These are phyloP conservation scores for Pouteria glomerata DNA, from an alignment of 148 eudicot genomes.

Conservation along the genomic window DNA sequence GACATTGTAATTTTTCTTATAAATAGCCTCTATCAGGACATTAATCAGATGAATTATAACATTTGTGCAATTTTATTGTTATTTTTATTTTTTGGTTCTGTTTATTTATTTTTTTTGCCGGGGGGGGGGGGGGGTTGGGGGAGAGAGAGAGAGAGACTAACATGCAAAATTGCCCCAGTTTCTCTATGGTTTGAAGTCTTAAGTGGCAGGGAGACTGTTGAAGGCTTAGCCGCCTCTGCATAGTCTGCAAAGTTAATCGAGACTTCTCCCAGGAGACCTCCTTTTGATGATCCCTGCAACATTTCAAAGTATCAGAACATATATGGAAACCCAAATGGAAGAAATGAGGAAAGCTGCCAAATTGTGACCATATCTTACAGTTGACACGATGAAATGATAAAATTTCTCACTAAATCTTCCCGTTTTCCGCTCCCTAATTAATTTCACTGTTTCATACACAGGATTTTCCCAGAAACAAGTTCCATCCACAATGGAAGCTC, in stretches of 20 bases:
- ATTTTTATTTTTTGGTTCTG: no score
- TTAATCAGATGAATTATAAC: background rate
- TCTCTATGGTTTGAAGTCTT: constrained; percentile 48
- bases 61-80: no score
- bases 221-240: constrained; percentile 51
- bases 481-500: constrained; percentile 68
- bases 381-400: constrained; percentile 67
- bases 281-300: constrained; percentile 78
- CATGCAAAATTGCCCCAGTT: constrained; percentile 69
- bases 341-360: background rate
- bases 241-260: constrained; percentile 69
- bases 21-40: background rate
- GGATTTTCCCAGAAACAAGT: constrained; percentile 85
- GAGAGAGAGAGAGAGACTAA: constrained; percentile 26
- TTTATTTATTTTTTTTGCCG: background rate
- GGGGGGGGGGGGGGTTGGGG: background rate
- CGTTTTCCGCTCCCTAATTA: constrained; percentile 61
- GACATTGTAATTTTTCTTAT: background rate
- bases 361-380: constrained; percentile 39
- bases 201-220: constrained; percentile 61
- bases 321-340: background rate
- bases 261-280: constrained; percentile 74
- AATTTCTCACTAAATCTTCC: constrained; percentile 63
- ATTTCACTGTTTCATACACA: constrained; percentile 74
- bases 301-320: constrained; percentile 5